Conservation (phyloP, 1,139 yeast species). For the Hyphopichia burtonii region DNA sequence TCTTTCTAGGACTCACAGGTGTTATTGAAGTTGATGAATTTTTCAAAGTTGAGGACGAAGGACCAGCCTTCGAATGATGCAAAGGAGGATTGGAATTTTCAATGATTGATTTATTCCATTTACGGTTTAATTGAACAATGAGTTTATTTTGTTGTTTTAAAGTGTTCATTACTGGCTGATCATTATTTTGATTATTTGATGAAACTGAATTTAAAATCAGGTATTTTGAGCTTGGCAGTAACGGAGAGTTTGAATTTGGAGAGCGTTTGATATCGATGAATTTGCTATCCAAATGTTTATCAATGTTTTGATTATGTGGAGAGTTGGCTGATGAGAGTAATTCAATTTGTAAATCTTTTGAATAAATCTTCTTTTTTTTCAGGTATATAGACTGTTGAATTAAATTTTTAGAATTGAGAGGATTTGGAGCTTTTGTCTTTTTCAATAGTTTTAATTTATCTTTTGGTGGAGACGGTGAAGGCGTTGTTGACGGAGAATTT, state of each 20-base stretch:
- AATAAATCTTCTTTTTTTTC: constrained; percentile 31
- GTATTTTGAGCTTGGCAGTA: constrained; percentile 4
- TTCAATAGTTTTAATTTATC: background rate
- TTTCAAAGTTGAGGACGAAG: background rate
- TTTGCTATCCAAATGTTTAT: constrained; percentile 11
- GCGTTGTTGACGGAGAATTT: background rate
- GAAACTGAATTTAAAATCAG: background rate
- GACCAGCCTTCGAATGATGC: constrained; percentile 1
- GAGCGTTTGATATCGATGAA: constrained; percentile 6
- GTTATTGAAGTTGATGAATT: background rate
- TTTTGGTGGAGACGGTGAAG: background rate
- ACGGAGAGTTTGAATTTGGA: constrained; percentile 7
- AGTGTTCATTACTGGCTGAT: constrained; percentile 12
- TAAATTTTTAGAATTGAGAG: constrained; percentile 8
- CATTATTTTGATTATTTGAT: background rate
- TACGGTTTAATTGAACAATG: constrained; percentile 34
- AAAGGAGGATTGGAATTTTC: background rate
- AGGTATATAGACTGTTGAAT: constrained; percentile 24
- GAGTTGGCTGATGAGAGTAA: constrained; percentile 14
- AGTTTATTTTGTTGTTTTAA: constrained; percentile 32
- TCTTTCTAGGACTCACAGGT: background rate
- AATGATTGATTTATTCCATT: constrained; percentile 31
- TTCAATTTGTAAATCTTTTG: constrained; percentile 42
- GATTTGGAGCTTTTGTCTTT: background rate
- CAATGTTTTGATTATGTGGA: background rate